phyloP scores from a whole-genome alignment of 768 basidiomycete genomes.

The Boletus insuetus region DNA sequence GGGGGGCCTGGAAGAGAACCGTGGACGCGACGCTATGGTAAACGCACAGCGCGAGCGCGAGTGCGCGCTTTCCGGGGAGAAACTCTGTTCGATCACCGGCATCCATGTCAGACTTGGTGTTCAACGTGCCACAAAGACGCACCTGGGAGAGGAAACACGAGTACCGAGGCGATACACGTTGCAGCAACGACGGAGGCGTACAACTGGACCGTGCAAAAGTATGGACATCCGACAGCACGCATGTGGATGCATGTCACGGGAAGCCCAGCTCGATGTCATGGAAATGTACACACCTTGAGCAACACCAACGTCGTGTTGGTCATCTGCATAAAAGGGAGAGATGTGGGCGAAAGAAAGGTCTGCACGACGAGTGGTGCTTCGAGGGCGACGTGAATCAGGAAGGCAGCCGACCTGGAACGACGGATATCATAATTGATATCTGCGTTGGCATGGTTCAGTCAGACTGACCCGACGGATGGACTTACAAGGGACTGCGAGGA shows the following conservation, averaged over 20 bases:
- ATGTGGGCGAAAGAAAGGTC: slow-evolving; percentile 60
- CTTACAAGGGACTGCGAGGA: slow-evolving; percentile 44
- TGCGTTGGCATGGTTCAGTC: background rate
- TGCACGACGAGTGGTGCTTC: slow-evolving; percentile 79
- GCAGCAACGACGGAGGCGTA: slow-evolving; percentile 63
- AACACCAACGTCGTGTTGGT: slow-evolving; percentile 80
- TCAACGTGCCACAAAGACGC: slow-evolving; percentile 18
- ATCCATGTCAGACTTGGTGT: background rate
- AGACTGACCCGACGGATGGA: background rate
- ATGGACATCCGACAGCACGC: too few species aligned
- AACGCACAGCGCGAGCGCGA: slow-evolving; percentile 71
- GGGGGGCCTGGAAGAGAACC: slow-evolving; percentile 69
- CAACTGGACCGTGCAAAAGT: slow-evolving; percentile 42
- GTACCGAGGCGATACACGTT: slow-evolving; percentile 57
- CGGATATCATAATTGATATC: too few species aligned
- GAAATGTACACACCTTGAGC: slow-evolving; percentile 51
- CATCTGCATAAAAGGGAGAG: slow-evolving; percentile 72
- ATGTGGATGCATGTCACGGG: background rate
- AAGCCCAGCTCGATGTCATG: background rate
- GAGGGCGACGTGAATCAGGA: slow-evolving; percentile 76
- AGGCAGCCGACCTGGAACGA: slow-evolving; percentile 54
- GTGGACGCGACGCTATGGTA: slow-evolving; percentile 77
- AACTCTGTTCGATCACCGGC: slow-evolving; percentile 50
- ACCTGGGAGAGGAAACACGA: slow-evolving; percentile 77
- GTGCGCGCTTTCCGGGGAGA: slow-evolving; percentile 79